A percentile compares a stretch with the other conserved stretches of the same genome.
Conservation (phyloP, 2,329 filamentous ascomycete species). For the Metarhizium robertsii region DNA sequence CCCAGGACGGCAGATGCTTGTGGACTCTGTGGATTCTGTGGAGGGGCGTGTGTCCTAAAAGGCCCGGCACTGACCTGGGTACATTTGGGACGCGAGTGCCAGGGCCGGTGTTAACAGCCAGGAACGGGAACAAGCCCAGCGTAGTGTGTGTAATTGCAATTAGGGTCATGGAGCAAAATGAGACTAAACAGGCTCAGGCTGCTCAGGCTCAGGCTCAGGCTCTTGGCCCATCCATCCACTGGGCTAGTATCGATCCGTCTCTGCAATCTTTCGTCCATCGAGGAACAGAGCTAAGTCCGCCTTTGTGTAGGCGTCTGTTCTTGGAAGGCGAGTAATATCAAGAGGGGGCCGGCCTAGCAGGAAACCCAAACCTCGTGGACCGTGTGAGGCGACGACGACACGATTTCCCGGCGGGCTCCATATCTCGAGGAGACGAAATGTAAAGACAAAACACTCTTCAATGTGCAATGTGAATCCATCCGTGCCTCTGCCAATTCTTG, state of each 20-base stretch:
- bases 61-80: slow-evolving; percentile 38
- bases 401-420: neutral
- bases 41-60: slow-evolving; percentile 39
- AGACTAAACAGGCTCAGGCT: slow-evolving; percentile 3
- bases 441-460: neutral
- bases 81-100: slow-evolving; percentile 13
- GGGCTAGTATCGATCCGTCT: slow-evolving; percentile 8
- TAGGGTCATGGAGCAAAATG: slow-evolving; percentile 4
- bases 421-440: neutral
- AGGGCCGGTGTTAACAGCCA: slow-evolving; percentile 27
- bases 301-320: slow-evolving; percentile 35
- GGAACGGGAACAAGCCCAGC: slow-evolving; percentile 24
- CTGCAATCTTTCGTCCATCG: neutral
- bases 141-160: slow-evolving; percentile 7
- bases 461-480: neutral
- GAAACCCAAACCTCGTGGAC: neutral
- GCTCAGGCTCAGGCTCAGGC: neutral
- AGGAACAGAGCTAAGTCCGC: neutral
- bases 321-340: slow-evolving; percentile 34
- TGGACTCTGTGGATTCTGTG: slow-evolving; percentile 11
- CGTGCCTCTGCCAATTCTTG: neutral
- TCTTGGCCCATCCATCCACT: slow-evolving; percentile 3
- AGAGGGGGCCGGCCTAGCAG: neutral
- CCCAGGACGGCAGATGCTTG: slow-evolving; percentile 32
- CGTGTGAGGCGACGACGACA: neutral